Evolutionary conservation across 345 rosid genomes (phyloP).

Genomic region (Salix exigua): DNA sequence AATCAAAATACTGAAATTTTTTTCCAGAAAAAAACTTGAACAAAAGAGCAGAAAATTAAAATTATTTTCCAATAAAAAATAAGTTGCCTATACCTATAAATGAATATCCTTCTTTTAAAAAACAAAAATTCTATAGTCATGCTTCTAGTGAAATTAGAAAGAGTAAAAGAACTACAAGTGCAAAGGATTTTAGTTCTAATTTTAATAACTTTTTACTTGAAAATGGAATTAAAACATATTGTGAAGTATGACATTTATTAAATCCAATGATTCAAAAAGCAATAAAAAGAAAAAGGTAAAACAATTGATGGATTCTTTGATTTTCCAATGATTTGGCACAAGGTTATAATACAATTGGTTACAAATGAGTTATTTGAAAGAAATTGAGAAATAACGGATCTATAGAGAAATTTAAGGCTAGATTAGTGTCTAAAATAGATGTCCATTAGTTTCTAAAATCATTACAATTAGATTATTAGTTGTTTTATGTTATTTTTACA

Average conservation of each 20-base stretch:
- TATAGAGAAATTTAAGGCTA: slow-evolving; percentile 2
- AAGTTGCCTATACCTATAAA: no score
- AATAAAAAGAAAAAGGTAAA: not conserved
- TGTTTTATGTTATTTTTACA: not conserved
- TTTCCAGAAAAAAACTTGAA: no score
- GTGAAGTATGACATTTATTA: not conserved
- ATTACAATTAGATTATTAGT: not conserved
- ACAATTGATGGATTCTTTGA: not conserved
- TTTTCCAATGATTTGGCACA: not conserved
- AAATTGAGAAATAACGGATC: not conserved
- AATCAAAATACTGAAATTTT: no score
- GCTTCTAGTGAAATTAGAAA: no score
- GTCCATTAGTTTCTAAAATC: not conserved
- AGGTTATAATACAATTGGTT: not conserved
- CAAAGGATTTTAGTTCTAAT: not conserved
- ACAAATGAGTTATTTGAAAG: not conserved
- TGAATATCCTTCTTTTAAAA: no score
- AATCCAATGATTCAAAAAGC: not conserved
- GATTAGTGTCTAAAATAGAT: not conserved
- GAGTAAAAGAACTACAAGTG: not conserved
- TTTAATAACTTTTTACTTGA: not conserved
- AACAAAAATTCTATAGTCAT: no score
- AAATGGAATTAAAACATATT: not conserved
- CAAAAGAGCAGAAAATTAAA: no score
- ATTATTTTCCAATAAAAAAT: no score